Conservation (phyloP, 2,329 filamentous ascomycete genomes). For the Acephala macrosclerotiorum region DNA sequence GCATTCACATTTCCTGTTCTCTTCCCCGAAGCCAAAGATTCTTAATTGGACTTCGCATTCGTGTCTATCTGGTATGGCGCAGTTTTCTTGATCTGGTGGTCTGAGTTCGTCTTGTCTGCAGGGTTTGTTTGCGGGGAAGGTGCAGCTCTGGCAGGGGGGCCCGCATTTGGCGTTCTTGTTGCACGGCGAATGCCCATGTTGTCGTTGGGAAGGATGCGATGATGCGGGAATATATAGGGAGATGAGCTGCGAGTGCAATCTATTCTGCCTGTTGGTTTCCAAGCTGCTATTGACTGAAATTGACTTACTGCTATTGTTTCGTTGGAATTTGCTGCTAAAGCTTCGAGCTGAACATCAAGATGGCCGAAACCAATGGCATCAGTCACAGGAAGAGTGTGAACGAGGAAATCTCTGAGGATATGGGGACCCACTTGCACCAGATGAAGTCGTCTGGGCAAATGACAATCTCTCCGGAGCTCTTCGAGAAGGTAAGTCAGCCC, state of each 20-base stretch:
- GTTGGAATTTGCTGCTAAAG: background rate
- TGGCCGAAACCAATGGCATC: conserved; percentile 10
- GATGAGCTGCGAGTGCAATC: background rate
- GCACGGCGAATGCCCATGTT: background rate
- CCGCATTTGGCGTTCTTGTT: conserved; percentile 8
- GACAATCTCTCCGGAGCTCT: conserved; percentile 37
- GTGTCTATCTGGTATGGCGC: background rate
- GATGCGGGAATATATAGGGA: background rate
- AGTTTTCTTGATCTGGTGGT: background rate
- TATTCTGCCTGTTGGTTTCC: background rate
- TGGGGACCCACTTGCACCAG: conserved; percentile 21
- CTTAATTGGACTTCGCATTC: conserved; percentile 7
- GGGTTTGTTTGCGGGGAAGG: conserved; percentile 7
- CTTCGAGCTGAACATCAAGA: background rate
- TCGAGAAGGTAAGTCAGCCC: conserved; percentile 32
- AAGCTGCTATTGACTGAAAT: background rate
- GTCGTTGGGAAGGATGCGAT: background rate
- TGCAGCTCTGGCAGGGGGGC: background rate
- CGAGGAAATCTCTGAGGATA: conserved; percentile 10
- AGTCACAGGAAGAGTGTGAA: background rate
- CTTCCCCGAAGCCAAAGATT: background rate
- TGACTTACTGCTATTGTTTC: background rate
- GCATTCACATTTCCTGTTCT: background rate
- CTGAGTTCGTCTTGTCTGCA: background rate
- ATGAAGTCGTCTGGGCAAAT: conserved; percentile 30